phyloP scores from a whole-genome alignment of 108 stramenopile genomes.

The Cyclostephanos invisitatus region DNA sequence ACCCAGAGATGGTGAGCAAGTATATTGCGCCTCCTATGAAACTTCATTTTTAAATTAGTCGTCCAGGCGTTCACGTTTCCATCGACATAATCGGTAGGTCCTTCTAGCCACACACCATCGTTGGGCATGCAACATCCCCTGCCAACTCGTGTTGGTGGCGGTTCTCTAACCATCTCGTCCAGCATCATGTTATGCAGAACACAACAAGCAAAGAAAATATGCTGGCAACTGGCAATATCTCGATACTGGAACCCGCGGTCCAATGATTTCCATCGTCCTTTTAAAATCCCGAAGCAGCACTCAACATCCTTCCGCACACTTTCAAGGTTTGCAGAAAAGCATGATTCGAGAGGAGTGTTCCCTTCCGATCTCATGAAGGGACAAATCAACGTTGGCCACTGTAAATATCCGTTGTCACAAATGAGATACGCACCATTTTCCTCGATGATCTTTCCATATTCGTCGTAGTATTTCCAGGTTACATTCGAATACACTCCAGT shows the following conservation, averaged over 20 bases:
- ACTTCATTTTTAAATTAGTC: neutral
- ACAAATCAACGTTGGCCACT: constrained; percentile 41
- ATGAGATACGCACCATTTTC: too few relatives aligned
- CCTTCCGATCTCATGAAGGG: constrained; percentile 2
- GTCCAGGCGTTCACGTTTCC: neutral
- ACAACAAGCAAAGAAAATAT: constrained; percentile 22
- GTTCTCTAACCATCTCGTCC: constrained; percentile 1
- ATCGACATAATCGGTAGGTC: neutral
- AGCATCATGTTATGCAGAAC: constrained; percentile 39
- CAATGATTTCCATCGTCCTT: too few relatives aligned
- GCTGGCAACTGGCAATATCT: constrained; percentile 6
- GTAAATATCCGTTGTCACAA: too few relatives aligned
- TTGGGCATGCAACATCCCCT: too few relatives aligned
- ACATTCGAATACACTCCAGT: too few relatives aligned
- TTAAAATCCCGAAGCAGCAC: constrained; percentile 10
- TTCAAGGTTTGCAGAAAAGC: too few relatives aligned
- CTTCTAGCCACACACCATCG: constrained; percentile 1
- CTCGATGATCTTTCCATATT: too few relatives aligned
- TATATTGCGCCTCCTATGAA: neutral
- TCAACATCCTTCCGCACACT: too few relatives aligned
- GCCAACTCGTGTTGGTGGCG: neutral
- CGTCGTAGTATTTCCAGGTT: too few relatives aligned
- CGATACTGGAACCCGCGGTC: neutral
- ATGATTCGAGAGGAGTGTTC: neutral
- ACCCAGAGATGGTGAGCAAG: constrained; percentile 6